Evolutionary conservation across 768 basidiomycete species (phyloP).

Genomic region (Arthromyces matolae): DNA sequence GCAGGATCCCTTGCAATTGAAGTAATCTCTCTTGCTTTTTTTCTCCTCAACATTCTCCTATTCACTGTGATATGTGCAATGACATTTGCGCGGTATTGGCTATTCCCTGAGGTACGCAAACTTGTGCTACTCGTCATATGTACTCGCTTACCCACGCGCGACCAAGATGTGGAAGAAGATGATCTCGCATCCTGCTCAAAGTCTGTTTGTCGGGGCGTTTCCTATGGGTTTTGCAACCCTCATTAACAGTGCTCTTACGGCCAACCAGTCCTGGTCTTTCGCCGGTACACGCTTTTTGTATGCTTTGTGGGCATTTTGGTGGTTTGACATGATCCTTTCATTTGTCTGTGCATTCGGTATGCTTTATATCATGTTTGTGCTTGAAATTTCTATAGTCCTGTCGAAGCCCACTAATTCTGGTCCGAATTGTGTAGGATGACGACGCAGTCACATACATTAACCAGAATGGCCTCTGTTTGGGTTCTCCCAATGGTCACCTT

Average conservation of each 20-base stretch:
- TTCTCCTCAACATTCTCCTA: slow-evolving; percentile 55
- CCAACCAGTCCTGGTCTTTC: slow-evolving; percentile 44
- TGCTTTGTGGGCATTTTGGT: slow-evolving; percentile 64
- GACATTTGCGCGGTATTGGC: slow-evolving; percentile 46
- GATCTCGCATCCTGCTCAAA: slow-evolving; percentile 42
- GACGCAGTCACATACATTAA: slow-evolving; percentile 46
- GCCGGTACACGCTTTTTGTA: slow-evolving; percentile 53
- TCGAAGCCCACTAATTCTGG: too few species aligned
- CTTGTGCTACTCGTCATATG: neutral
- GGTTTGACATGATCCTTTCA: slow-evolving; percentile 58
- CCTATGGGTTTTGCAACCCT: slow-evolving; percentile 64
- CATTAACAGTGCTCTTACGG: slow-evolving; percentile 45
- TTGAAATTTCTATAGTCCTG: too few species aligned
- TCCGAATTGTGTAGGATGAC: slow-evolving; percentile 54
- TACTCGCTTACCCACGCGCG: neutral
- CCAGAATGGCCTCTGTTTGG: slow-evolving; percentile 51
- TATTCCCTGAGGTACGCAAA: slow-evolving; percentile 48
- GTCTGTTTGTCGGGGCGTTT: slow-evolving; percentile 42
- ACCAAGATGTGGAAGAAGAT: slow-evolving; percentile 38
- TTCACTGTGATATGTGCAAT: slow-evolving; percentile 47
- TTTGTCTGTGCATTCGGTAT: slow-evolving; percentile 26
- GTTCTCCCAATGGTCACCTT: slow-evolving; percentile 59
- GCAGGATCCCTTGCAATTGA: slow-evolving; percentile 30
- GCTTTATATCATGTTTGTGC: slow-evolving; percentile 19
- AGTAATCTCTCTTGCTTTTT: slow-evolving; percentile 44